Base-by-base conservation (phyloP, 2,329 filamentous ascomycete species). In the Aspergillus aculeatinus region DNA sequence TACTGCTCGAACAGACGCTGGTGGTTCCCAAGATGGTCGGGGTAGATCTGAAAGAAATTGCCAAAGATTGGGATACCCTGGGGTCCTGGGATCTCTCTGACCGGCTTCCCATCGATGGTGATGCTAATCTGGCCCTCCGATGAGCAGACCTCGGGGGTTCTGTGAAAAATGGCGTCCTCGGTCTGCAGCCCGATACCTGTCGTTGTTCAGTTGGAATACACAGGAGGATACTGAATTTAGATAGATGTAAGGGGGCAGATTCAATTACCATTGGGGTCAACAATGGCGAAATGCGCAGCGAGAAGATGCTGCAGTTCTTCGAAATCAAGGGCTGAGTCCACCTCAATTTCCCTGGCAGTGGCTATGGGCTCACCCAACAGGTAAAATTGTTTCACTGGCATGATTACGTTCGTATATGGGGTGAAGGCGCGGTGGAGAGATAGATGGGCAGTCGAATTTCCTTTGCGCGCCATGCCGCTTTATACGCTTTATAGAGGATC, bases 11-110 rank as follows among this genome's bases (percentile, higher is more conserved):
- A 85, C 1, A 85, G 72, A 0, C 83, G 77, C 50, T 84, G 78
- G 58, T 84, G 80, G 69, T 86, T 86, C 3, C 84, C 83, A 1
- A 86, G 75, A 60, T 84, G 83, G 62, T 86, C 84, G 0, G 84
- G 84, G 65, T 79, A 86, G 10, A 85, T 70, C 60, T 85, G 82
- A 49, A 82, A 81, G 70, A 79, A 83, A 64, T 80, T 84, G 21
- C 84, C 84, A 3, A 85, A 71, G n/a, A 79, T 56, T 1, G 74
- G 74, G 2, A 76, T 50, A 2, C 64, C 67, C 1, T 51, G 60
- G 0, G 72, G 67, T 4, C 66, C 62, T 2, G 63, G 64, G 5
- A 67, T 64, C 7, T 70, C 66, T 27, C 65, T 63, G 27, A 73
- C 66, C 9, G 65, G 51, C 35, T 71, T 63, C 2, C 70, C 71